Percentiles rank a stretch among this genome's conserved stretches.
Conservation (phyloP, 805 yeast genomes). For the Aciculoconidium aculeatum region DNA sequence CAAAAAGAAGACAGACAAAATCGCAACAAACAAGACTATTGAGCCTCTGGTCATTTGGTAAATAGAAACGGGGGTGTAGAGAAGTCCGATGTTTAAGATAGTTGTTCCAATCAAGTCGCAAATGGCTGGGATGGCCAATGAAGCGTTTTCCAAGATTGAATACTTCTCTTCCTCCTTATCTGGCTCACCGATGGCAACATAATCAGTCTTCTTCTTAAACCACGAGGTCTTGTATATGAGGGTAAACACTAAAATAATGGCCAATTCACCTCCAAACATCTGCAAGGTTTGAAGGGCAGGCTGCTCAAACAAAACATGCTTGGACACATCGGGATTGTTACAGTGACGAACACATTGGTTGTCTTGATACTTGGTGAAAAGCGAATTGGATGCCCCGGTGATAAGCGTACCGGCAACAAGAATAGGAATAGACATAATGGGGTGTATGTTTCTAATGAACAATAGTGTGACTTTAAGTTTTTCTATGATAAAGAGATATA, state of each 20-base stretch:
- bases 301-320: slow-evolving; percentile 57
- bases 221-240: slow-evolving; percentile 16
- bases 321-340: slow-evolving; percentile 33
- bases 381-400: slow-evolving; percentile 68
- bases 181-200: slow-evolving; percentile 10
- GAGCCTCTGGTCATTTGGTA: slow-evolving; percentile 87
- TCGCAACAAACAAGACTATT: slow-evolving; percentile 68
- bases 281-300: slow-evolving; percentile 76
- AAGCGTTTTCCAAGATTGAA: slow-evolving; percentile 13
- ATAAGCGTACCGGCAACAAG: slow-evolving; percentile 48
- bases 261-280: slow-evolving; percentile 72
- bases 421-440: slow-evolving; percentile 2
- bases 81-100: slow-evolving; percentile 65
- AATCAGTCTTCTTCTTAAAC: slow-evolving; percentile 9
- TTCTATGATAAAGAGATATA: too few species aligned
- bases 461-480: too few species aligned
- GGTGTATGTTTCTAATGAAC: too few species aligned
- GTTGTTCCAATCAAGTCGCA: slow-evolving; percentile 75
- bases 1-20: slow-evolving; percentile 60
- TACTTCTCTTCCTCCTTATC: slow-evolving; percentile 7
- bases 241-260: slow-evolving; percentile 40
- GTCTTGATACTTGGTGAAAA: slow-evolving; percentile 72
- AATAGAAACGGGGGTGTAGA: slow-evolving; percentile 71
- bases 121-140: slow-evolving; percentile 53
- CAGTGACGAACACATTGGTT: slow-evolving; percentile 63